A percentile compares a stretch with the other conserved stretches of the same genome.
phyloP scores from a whole-genome alignment of 345 rosid species.

The Isatis tinctoria region DNA sequence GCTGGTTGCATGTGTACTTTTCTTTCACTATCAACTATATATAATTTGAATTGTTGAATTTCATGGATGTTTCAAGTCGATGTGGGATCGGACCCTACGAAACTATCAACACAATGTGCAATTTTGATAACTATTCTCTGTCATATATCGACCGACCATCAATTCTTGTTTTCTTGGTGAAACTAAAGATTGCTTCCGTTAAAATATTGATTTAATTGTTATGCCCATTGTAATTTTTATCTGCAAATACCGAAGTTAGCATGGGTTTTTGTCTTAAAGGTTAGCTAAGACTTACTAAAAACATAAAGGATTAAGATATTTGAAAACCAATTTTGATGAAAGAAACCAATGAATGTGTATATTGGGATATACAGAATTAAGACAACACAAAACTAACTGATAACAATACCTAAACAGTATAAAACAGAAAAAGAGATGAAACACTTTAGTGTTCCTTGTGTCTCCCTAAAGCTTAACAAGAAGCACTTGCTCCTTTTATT shows the following conservation, averaged over 20 bases:
- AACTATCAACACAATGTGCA: not conserved
- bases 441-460: conserved; percentile 14
- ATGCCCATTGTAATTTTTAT: not conserved
- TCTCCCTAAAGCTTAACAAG: conserved; percentile 28
- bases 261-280: not conserved
- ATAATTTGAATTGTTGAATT: not conserved
- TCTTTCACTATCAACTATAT: too few species aligned
- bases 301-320: not conserved
- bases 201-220: not conserved
- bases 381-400: not conserved
- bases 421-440: conserved; percentile 10
- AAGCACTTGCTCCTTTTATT: conserved; percentile 19
- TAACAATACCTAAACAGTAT: conserved; percentile 20
- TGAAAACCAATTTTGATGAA: not conserved
- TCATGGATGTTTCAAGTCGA: not conserved
- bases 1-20: not conserved
- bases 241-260: not conserved
- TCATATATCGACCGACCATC: not conserved
- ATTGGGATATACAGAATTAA: conserved; percentile 11
- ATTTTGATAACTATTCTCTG: not conserved
- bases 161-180: not conserved
- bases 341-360: conserved; percentile 4
- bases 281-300: not conserved
- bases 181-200: not conserved
- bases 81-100: not conserved